phyloP scores from a whole-genome alignment of 805 yeast genomes.

The Candida argentea region DNA sequence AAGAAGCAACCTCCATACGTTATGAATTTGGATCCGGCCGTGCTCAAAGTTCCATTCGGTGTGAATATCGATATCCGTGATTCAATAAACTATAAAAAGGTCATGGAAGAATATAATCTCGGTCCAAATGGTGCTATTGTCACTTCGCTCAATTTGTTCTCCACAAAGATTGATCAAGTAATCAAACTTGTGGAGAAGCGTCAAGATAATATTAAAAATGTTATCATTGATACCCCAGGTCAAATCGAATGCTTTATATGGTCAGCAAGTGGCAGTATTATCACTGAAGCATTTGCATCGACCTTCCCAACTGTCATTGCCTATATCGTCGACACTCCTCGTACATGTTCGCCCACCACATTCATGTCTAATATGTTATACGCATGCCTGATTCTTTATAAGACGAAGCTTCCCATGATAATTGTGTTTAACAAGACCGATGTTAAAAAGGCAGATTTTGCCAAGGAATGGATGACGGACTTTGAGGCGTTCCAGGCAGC shows the following conservation, averaged over 20 bases:
- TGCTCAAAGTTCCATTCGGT: slow-evolving; percentile 83
- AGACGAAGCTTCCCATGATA: slow-evolving; percentile 94
- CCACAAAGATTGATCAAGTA: slow-evolving; percentile 96
- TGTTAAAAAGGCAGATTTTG: slow-evolving; percentile 74
- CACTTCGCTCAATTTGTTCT: slow-evolving; percentile 81
- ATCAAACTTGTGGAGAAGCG: slow-evolving; percentile 76
- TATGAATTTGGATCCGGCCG: slow-evolving; percentile 94
- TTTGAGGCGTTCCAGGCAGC: slow-evolving; percentile 87
- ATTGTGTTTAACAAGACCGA: slow-evolving; percentile 94
- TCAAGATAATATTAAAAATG: slow-evolving; percentile 44
- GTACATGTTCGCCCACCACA: slow-evolving; percentile 90
- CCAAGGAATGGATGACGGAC: slow-evolving; percentile 95
- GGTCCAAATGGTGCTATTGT: slow-evolving; percentile 99
- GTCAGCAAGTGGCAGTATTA: slow-evolving; percentile 95
- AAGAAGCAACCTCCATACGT: slow-evolving; percentile 76
- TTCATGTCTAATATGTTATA: slow-evolving; percentile 97
- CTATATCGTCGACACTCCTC: slow-evolving; percentile 92
- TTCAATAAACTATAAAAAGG: slow-evolving; percentile 89
- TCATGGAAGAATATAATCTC: slow-evolving; percentile 87
- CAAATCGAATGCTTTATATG: slow-evolving; percentile 98
- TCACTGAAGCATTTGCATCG: slow-evolving; percentile 93
- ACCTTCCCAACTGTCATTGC: slow-evolving; percentile 94
- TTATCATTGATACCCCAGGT: slow-evolving; percentile 95
- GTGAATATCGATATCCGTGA: slow-evolving; percentile 94
- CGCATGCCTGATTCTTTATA: slow-evolving; percentile 93